Evolutionary conservation across 768 basidiomycete species (phyloP).

Genomic region (Galerina sulciceps): DNA sequence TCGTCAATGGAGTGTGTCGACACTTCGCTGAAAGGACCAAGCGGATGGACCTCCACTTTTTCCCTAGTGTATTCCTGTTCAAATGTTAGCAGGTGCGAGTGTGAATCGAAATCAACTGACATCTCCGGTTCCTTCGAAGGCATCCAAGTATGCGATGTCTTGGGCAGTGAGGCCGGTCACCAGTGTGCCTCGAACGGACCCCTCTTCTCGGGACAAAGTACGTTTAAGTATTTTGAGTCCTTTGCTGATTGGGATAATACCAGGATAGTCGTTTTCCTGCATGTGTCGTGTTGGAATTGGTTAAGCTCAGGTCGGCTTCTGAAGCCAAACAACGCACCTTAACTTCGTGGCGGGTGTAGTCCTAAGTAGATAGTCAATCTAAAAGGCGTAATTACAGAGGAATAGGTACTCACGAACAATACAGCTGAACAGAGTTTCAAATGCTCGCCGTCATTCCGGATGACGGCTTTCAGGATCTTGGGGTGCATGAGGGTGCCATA

Average conservation of each 20-base stretch:
- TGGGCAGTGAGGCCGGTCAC: conserved; percentile 68
- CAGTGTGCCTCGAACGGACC: conserved; percentile 76
- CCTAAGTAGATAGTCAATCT: conserved; percentile 41
- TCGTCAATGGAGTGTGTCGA: conserved; percentile 34
- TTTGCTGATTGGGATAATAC: conserved; percentile 63
- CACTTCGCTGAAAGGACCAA: conserved; percentile 46
- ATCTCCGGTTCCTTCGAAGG: conserved; percentile 83
- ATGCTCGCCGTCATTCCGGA: conserved; percentile 66
- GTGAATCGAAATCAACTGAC: conserved; percentile 43
- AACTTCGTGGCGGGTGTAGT: conserved; percentile 82
- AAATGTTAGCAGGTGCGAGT: background rate
- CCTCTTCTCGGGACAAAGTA: conserved; percentile 62
- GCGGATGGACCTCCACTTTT: conserved; percentile 56
- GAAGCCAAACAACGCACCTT: conserved; percentile 42
- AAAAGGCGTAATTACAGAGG: background rate
- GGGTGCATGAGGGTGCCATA: conserved; percentile 94
- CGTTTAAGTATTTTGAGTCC: conserved; percentile 51
- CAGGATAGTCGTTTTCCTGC: conserved; percentile 82
- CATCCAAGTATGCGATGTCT: conserved; percentile 75
- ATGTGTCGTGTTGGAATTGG: background rate
- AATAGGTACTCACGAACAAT: conserved; percentile 56
- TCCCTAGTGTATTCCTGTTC: conserved; percentile 74
- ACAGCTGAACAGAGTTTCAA: conserved; percentile 77
- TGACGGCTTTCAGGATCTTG: conserved; percentile 75
- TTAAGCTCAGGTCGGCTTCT: background rate